phyloP scores from a whole-genome alignment of 345 rosid species.

The Populus davidiana region DNA sequence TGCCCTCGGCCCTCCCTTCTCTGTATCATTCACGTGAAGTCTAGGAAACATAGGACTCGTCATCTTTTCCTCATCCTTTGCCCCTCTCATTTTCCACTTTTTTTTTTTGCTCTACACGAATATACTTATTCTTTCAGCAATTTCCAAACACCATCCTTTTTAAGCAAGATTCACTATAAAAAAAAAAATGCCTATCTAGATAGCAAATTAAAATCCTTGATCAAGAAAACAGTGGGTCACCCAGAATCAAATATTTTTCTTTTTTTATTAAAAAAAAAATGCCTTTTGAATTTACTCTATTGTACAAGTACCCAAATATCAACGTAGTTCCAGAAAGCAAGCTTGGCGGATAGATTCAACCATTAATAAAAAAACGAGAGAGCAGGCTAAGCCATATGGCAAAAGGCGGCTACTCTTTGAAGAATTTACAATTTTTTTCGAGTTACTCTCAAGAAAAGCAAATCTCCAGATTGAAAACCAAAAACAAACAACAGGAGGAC shows the following conservation, averaged over 20 bases:
- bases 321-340: background rate
- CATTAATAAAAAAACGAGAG: background rate
- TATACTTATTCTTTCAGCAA: conserved; percentile 1
- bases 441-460: conserved; percentile 16
- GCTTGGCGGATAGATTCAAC: conserved; percentile 6
- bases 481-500: conserved; percentile 14
- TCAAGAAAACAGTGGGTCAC: background rate
- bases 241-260: background rate
- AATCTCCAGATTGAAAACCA: conserved; percentile 10
- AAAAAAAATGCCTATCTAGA: background rate
- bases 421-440: background rate
- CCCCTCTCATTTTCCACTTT: conserved; percentile 37
- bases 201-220: background rate
- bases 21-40: conserved; percentile 65
- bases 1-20: conserved; percentile 61
- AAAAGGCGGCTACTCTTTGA: background rate
- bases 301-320: background rate
- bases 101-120: conserved; percentile 4
- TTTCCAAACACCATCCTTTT: conserved; percentile 20
- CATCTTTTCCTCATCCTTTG: conserved; percentile 43
- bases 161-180: background rate
- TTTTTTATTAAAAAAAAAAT: too few relatives aligned
- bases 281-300: background rate
- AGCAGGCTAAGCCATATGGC: background rate
- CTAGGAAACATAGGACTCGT: conserved; percentile 62